phyloP scores from a whole-genome alignment of 2,329 filamentous ascomycete genomes.

The Sarocladiaceae sp. region DNA sequence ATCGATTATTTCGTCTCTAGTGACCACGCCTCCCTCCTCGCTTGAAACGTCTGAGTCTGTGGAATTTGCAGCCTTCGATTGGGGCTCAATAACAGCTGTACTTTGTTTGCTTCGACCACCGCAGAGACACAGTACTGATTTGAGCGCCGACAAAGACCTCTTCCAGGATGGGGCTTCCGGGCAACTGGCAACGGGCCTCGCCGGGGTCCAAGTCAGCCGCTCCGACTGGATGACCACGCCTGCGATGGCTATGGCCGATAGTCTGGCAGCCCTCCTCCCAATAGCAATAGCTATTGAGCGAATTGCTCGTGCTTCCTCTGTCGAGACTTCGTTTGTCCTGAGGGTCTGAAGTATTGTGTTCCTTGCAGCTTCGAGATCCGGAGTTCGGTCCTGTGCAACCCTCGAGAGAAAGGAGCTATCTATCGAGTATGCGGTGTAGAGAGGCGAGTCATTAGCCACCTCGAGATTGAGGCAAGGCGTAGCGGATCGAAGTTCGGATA shows the following conservation, averaged over 20 bases:
- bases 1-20: conserved; percentile 33
- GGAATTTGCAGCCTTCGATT: neutral
- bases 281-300: neutral
- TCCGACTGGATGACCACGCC: conserved; percentile 13
- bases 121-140: neutral
- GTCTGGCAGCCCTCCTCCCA: conserved; percentile 10
- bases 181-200: neutral
- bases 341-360: conserved; percentile 40
- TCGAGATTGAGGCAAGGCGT: conserved; percentile 11
- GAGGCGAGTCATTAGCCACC: conserved; percentile 16
- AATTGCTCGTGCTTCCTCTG: neutral
- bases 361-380: neutral
- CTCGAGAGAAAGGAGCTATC: conserved; percentile 64
- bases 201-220: neutral
- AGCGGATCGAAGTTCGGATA: conserved; percentile 31
- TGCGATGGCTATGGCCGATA: conserved; percentile 18
- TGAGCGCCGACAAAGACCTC: neutral
- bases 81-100: neutral
- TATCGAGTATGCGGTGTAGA: conserved; percentile 61
- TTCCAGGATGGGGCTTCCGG: neutral
- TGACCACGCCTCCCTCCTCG: conserved; percentile 30
- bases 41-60: conserved; percentile 20
- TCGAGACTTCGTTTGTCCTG: neutral
- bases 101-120: neutral
- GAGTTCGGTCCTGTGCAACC: conserved; percentile 45